A percentile compares a stretch with the other conserved stretches of the same genome.
Evolutionary conservation across 2,329 filamentous ascomycete genomes (phyloP).

Genomic region (Botrytis elliptica): DNA sequence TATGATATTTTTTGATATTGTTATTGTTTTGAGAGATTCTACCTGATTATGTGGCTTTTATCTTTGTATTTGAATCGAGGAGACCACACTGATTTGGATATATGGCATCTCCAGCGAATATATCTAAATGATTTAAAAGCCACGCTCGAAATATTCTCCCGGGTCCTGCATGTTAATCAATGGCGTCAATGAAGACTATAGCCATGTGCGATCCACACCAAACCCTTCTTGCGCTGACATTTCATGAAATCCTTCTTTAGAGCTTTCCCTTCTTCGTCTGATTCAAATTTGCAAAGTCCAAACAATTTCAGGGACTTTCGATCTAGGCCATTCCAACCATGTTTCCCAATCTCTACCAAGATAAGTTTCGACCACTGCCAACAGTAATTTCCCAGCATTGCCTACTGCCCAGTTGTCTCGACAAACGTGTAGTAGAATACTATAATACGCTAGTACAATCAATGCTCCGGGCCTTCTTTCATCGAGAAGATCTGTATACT

Average conservation of each 20-base stretch:
- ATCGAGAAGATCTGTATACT: slow-evolving; percentile 39
- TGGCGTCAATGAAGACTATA: neutral
- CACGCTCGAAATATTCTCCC: neutral
- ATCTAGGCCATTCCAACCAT: slow-evolving; percentile 23
- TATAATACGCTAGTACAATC: slow-evolving; percentile 42
- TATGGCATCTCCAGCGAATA: neutral
- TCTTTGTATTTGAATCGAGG: neutral
- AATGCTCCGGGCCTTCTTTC: slow-evolving; percentile 40
- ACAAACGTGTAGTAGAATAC: slow-evolving; percentile 38
- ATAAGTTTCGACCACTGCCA: slow-evolving; percentile 29
- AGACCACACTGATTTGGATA: neutral
- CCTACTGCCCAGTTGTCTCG: slow-evolving; percentile 34
- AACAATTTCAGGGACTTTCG: neutral
- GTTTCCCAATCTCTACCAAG: slow-evolving; percentile 28
- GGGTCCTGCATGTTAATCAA: neutral
- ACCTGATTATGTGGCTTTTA: neutral
- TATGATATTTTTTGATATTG: neutral
- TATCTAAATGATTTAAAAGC: neutral
- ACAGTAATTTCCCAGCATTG: slow-evolving; percentile 30
- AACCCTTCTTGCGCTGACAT: neutral
- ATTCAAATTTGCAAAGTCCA: neutral
- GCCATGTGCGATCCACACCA: neutral
- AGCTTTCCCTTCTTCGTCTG: neutral
- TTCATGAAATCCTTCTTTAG: neutral
- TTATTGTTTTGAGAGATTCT: neutral